Evolutionary conservation across 1,284 basidiomycete species (phyloP).

Genomic region (Coniferiporia weirii): DNA sequence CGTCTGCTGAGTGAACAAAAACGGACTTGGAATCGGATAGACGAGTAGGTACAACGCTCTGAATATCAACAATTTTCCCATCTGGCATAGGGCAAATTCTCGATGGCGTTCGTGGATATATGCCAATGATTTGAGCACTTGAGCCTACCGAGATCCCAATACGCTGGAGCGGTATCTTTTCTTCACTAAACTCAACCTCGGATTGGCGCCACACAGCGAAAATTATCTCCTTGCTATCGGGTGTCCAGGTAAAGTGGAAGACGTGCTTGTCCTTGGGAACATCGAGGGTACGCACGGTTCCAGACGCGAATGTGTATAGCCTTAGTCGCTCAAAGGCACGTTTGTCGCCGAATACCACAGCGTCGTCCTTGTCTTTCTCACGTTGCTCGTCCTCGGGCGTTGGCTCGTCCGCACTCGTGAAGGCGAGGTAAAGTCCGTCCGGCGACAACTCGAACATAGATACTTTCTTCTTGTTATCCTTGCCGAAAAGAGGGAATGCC

Average conservation of each 20-base stretch:
- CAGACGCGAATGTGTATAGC: slow-evolving; percentile 17
- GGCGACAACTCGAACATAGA: slow-evolving; percentile 17
- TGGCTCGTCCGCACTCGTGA: slow-evolving; percentile 18
- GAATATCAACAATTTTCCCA: slow-evolving; percentile 8
- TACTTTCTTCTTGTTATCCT: slow-evolving; percentile 12
- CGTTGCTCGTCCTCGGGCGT: slow-evolving; percentile 19
- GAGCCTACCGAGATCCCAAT: background rate
- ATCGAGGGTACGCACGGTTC: slow-evolving; percentile 12
- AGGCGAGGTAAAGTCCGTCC: slow-evolving; percentile 21
- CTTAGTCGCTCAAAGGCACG: slow-evolving; percentile 11
- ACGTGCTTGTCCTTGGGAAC: slow-evolving; percentile 12
- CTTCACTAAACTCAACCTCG: slow-evolving; percentile 6
- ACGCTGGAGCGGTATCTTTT: slow-evolving; percentile 3
- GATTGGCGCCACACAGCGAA: background rate
- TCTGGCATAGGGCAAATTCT: background rate
- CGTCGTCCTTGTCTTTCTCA: slow-evolving; percentile 20
- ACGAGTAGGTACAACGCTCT: slow-evolving; percentile 8
- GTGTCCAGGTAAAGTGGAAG: slow-evolving; percentile 15
- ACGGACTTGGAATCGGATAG: slow-evolving; percentile 14
- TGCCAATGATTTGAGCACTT: background rate
- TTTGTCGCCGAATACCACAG: slow-evolving; percentile 19
- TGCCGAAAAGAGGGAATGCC: slow-evolving; percentile 10
- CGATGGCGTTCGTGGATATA: slow-evolving; percentile 1
- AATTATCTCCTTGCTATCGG: slow-evolving; percentile 19
- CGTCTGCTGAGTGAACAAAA: background rate